phyloP scores from a whole-genome alignment of 345 rosid genomes.

The Gossypium mustelinum region DNA sequence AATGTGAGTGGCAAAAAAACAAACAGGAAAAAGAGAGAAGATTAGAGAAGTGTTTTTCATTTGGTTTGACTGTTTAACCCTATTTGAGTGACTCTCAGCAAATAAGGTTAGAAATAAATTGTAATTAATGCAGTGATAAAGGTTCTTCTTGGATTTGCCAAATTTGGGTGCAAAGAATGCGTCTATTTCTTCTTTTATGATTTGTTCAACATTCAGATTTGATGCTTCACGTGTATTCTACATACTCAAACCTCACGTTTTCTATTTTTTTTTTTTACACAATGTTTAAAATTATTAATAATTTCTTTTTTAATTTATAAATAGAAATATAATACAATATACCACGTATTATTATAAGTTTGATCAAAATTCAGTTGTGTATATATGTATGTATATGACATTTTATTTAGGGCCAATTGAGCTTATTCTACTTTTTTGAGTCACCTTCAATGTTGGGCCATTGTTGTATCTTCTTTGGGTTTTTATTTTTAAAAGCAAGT shows the following conservation, averaged over 20 bases:
- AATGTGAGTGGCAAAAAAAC: background rate
- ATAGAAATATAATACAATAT: too few species aligned
- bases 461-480: background rate
- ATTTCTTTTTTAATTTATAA: too few species aligned
- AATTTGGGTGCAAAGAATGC: constrained; percentile 8
- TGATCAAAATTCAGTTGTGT: too few species aligned
- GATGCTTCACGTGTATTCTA: background rate
- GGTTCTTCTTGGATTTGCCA: constrained; percentile 6
- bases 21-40: background rate
- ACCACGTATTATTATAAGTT: too few species aligned
- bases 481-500: background rate
- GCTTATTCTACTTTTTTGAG: background rate
- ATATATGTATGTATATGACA: too few species aligned
- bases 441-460: background rate
- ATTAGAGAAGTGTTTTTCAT: background rate
- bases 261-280: background rate
- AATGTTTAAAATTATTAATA: too few species aligned
- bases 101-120: background rate
- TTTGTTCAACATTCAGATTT: background rate
- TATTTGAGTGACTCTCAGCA: background rate
- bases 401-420: too few species aligned
- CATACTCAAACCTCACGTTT: background rate
- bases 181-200: background rate
- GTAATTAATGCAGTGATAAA: background rate
- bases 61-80: background rate